These are phyloP conservation scores for Amanita rubescens DNA, from an alignment of 768 basidiomycete genomes.

Conservation along the genomic window DNA sequence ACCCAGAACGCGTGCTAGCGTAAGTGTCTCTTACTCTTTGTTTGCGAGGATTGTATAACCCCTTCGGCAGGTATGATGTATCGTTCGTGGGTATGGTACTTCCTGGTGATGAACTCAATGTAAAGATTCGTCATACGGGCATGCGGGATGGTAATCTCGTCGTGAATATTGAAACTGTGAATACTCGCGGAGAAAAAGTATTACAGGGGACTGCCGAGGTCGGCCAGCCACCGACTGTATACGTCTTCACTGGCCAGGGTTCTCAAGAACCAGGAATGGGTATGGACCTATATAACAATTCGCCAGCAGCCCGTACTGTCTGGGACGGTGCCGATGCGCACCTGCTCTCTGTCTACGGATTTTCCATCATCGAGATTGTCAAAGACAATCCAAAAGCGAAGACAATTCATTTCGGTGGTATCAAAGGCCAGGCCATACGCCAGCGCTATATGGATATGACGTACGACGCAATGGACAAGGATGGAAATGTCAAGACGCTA, in stretches of 20 bases:
- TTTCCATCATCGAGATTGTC: conserved; percentile 98
- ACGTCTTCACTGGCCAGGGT: conserved; percentile 98
- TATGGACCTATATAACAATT: conserved; percentile 93
- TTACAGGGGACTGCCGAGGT: conserved; percentile 91
- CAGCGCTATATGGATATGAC: conserved; percentile 99
- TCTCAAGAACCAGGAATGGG: conserved; percentile 99
- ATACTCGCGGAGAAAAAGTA: conserved; percentile 84
- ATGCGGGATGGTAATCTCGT: conserved; percentile 94
- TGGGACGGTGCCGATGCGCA: conserved; percentile 97
- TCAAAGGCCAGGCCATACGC: conserved; percentile 97
- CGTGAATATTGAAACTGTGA: conserved; percentile 80
- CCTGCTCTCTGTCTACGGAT: conserved; percentile 90
- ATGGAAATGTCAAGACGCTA: conserved; percentile 91
- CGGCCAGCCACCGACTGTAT: conserved; percentile 85
- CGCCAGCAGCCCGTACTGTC: conserved; percentile 90
- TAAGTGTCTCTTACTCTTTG: conserved; percentile 33
- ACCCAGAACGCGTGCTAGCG: conserved; percentile 85
- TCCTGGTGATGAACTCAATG: conserved; percentile 79
- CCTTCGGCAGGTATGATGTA: conserved; percentile 68
- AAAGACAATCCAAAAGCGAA: conserved; percentile 98
- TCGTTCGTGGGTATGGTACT: conserved; percentile 97
- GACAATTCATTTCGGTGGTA: conserved; percentile 98
- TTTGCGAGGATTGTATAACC: conserved; percentile 2
- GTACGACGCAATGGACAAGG: conserved; percentile 95
- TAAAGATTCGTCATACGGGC: conserved; percentile 82